phyloP scores from a whole-genome alignment of 495 filamentous ascomycete species.

The Penicillium arizonense region DNA sequence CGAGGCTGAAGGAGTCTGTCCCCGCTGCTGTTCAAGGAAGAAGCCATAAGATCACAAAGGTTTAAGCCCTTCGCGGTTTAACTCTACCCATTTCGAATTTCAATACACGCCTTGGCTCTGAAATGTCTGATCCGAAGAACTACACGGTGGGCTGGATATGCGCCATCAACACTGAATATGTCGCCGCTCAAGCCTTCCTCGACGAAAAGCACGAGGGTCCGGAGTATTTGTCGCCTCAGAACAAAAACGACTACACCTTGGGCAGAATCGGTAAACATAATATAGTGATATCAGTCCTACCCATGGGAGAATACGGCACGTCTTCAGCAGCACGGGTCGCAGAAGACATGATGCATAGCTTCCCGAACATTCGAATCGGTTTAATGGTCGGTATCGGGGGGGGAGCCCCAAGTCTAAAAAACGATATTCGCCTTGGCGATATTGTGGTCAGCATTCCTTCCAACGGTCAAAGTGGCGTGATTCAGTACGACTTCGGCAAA shows the following conservation, averaged over 20 bases:
- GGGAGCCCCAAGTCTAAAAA: conserved; percentile 19
- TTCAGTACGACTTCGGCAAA: conserved; percentile 42
- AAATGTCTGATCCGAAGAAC: conserved; percentile 4
- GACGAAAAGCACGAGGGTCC: conserved; percentile 18
- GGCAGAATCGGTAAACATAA: conserved; percentile 34
- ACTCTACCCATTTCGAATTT: no score
- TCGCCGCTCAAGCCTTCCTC: conserved; percentile 32
- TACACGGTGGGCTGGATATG: conserved; percentile 40
- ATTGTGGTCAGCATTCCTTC: conserved; percentile 36
- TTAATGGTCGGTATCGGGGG: conserved; percentile 31
- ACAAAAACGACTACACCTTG: conserved; percentile 36
- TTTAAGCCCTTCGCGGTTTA: no score
- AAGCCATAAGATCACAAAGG: no score
- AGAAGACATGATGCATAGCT: conserved; percentile 30
- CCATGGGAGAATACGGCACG: conserved; percentile 18
- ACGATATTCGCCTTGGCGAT: conserved; percentile 36
- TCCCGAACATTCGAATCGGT: conserved; percentile 31
- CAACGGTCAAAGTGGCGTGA: conserved; percentile 24
- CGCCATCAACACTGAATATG: conserved; percentile 24
- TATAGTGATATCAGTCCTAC: conserved; percentile 30
- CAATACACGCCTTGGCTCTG: conserved; percentile 4
- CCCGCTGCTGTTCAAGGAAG: no score
- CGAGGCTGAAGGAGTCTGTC: no score
- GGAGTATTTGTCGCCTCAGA: conserved; percentile 11
- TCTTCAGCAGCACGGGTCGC: conserved; percentile 8